Percentiles rank a stretch among this genome's conserved stretches.
Evolutionary conservation across 2,329 filamentous ascomycete species (phyloP).

Genomic region (Nothopassalora personata): DNA sequence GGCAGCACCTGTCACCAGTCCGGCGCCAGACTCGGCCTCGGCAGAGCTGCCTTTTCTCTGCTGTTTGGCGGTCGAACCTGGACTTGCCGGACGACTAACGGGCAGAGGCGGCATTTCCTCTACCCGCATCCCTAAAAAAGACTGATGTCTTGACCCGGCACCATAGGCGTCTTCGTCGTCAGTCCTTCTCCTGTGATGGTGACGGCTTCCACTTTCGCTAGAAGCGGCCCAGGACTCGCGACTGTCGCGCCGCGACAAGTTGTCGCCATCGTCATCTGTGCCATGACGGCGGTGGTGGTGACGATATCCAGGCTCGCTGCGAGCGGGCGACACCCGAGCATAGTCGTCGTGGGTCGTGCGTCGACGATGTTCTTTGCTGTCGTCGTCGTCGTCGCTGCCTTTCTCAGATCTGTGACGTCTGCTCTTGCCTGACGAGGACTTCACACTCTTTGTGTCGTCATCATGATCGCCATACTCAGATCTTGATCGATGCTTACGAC

Average conservation of each 20-base stretch:
- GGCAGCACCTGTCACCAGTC: slow-evolving; percentile 16
- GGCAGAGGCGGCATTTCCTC: slow-evolving; percentile 51
- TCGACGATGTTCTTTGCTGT: slow-evolving; percentile 22
- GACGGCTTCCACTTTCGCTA: slow-evolving; percentile 19
- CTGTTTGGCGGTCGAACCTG: slow-evolving; percentile 22
- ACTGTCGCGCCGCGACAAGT: slow-evolving; percentile 14
- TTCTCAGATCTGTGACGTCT: slow-evolving; percentile 7
- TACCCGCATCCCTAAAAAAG: slow-evolving; percentile 63
- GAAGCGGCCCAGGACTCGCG: slow-evolving; percentile 13
- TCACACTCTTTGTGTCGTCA: slow-evolving; percentile 16
- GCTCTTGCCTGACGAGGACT: slow-evolving; percentile 1
- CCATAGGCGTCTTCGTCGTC: slow-evolving; percentile 22
- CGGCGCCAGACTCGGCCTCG: slow-evolving; percentile 26
- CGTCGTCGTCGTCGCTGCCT: slow-evolving; percentile 21
- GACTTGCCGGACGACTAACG: slow-evolving; percentile 28
- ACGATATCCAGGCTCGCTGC: slow-evolving; percentile 22
- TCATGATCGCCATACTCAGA: slow-evolving; percentile 25
- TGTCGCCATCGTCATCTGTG: slow-evolving; percentile 23
- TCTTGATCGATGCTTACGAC: slow-evolving; percentile 40
- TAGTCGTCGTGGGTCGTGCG: slow-evolving; percentile 23
- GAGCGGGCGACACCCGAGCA: slow-evolving; percentile 11
- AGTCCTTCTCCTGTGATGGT: slow-evolving; percentile 20
- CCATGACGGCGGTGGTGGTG: slow-evolving; percentile 24
- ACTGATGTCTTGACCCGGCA: slow-evolving; percentile 35
- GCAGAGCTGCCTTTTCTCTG: slow-evolving; percentile 30